These are phyloP conservation scores for Borovskyia barvae DNA, from an alignment of 208 protist genomes.

Conservation along the genomic window DNA sequence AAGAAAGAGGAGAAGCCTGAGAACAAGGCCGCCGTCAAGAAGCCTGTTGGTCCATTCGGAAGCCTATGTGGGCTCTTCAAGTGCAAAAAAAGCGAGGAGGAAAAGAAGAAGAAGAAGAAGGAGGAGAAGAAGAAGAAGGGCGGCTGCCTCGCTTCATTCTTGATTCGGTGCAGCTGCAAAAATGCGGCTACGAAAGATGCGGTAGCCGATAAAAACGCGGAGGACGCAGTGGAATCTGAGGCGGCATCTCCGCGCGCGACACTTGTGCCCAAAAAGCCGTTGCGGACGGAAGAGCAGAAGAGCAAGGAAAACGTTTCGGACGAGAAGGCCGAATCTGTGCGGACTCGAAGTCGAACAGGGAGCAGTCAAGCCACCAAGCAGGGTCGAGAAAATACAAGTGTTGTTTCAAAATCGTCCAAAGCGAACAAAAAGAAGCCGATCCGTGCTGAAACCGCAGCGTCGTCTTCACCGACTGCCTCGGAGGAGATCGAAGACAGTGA, in stretches of 20 bases:
- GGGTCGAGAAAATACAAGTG: no score
- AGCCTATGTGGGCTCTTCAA: not conserved
- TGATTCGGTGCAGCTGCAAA: not conserved
- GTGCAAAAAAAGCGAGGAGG: not conserved
- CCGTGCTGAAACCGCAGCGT: not conserved
- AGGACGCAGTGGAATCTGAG: slow-evolving; percentile 4
- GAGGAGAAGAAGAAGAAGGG: slow-evolving; percentile 5
- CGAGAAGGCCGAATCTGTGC: slow-evolving; percentile 9
- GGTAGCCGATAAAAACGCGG: slow-evolving; percentile 6
- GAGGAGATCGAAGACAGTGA: not conserved
- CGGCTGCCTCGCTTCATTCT: not conserved
- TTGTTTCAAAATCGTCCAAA: no score
- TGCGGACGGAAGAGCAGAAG: slow-evolving; percentile 5
- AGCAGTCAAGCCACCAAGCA: no score
- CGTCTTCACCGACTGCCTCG: not conserved
- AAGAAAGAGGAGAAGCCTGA: slow-evolving; percentile 6
- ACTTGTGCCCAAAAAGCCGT: no score
- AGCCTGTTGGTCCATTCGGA: no score
- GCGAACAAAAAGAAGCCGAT: not conserved
- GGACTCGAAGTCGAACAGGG: no score
- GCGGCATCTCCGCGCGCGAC: not conserved
- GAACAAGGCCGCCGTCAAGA: not conserved
- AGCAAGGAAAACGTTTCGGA: not conserved
- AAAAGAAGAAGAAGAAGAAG: slow-evolving; percentile 15
- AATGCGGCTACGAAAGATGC: slow-evolving; percentile 2